Conservation (phyloP, 441 rosid species). For the Croton laevigatus region DNA sequence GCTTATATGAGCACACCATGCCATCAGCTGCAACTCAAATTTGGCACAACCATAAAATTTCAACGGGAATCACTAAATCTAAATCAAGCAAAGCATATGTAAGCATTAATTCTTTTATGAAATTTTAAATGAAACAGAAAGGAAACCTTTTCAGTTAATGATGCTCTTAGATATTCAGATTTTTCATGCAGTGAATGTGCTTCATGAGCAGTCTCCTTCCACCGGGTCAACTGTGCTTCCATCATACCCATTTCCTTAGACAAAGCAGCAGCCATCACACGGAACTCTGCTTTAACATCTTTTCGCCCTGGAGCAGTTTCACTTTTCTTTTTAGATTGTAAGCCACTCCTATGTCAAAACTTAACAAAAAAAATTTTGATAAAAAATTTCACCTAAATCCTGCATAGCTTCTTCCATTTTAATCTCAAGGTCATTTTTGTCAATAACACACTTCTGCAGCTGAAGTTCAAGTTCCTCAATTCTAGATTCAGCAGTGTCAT, state of each 20-base stretch:
- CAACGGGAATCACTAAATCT: not conserved
- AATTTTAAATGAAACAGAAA: slow-evolving; percentile 2
- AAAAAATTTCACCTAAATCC: slow-evolving; percentile 68
- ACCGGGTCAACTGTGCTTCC: slow-evolving; percentile 85
- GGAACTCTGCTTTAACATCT: slow-evolving; percentile 82
- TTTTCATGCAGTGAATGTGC: slow-evolving; percentile 66
- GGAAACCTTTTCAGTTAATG: slow-evolving; percentile 64
- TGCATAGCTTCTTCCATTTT: slow-evolving; percentile 86
- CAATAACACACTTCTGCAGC: slow-evolving; percentile 68
- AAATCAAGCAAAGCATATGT: not conserved
- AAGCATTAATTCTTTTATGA: not conserved
- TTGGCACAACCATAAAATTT: not conserved
- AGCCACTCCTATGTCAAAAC: slow-evolving; percentile 16
- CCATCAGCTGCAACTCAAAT: not conserved
- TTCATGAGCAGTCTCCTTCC: slow-evolving; percentile 90
- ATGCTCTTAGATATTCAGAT: slow-evolving; percentile 55
- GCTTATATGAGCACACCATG: not conserved
- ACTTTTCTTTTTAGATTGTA: slow-evolving; percentile 21
- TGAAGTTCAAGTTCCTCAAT: slow-evolving; percentile 72
- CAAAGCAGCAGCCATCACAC: slow-evolving; percentile 85
- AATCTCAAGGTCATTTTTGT: slow-evolving; percentile 86
- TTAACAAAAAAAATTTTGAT: slow-evolving; percentile 14
- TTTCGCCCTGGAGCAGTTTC: slow-evolving; percentile 62
- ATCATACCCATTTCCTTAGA: slow-evolving; percentile 95
- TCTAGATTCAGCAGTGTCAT: slow-evolving; percentile 52